These are phyloP conservation scores for Starmerella sp. DNA, from an alignment of 805 yeast species.

Conservation along the genomic window DNA sequence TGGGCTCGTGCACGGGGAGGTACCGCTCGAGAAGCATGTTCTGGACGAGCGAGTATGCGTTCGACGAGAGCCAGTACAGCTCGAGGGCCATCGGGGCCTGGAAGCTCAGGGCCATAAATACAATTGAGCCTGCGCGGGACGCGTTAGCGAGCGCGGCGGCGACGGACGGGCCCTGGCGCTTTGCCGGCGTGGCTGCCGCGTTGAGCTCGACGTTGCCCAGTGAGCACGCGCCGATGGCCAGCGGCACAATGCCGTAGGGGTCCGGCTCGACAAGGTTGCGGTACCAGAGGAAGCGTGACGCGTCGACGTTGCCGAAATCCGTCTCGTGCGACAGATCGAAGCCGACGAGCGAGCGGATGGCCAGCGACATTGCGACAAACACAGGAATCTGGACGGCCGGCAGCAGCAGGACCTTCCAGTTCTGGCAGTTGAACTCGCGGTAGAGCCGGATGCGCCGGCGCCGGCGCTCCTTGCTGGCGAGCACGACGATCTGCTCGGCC, in stretches of 20 bases:
- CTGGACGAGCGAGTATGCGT: conserved; percentile 62
- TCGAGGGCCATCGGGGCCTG: conserved; percentile 78
- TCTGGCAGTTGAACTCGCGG: conserved; percentile 52
- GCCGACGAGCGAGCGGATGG: conserved; percentile 67
- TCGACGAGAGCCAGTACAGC: conserved; percentile 86
- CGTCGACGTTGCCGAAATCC: conserved; percentile 19
- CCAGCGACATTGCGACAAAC: conserved; percentile 69
- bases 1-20: conserved; percentile 48
- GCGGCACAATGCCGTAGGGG: conserved; percentile 54
- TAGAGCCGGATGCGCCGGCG: conserved; percentile 65
- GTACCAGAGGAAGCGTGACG: conserved; percentile 46
- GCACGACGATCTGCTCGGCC: conserved; percentile 64
- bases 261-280: conserved; percentile 49
- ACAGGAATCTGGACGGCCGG: conserved; percentile 80
- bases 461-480: conserved; percentile 68
- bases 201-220: conserved; percentile 78
- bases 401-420: conserved; percentile 59
- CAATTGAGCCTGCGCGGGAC: conserved; percentile 63
- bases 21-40: conserved; percentile 56
- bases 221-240: conserved; percentile 57
- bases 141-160: conserved; percentile 43
- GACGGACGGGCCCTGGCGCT: conserved; percentile 22
- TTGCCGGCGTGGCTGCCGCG: conserved; percentile 38
- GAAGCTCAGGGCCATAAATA: conserved; percentile 71
- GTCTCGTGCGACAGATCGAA: conserved; percentile 26